Evolutionary conservation across 192 early-diverging fungal genomes (phyloP).

Genomic region (Backusella sp.): DNA sequence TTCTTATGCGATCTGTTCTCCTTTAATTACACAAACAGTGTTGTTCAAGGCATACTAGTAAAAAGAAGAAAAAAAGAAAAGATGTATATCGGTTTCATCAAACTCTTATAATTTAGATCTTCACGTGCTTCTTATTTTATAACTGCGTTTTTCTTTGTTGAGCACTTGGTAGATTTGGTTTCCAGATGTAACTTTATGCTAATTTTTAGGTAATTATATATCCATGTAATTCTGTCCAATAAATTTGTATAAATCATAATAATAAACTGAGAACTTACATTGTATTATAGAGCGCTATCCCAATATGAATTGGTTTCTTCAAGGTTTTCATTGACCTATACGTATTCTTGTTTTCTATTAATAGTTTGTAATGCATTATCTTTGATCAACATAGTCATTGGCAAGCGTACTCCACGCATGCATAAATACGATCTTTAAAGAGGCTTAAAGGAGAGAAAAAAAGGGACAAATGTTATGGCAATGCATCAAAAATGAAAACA

Average conservation of each 20-base stretch:
- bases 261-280: too few relatives aligned
- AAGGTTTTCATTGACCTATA: neutral
- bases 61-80: neutral
- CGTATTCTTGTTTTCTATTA: neutral
- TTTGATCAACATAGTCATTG: too few relatives aligned
- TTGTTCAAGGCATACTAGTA: neutral
- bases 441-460: neutral
- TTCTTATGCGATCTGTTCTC: too few relatives aligned
- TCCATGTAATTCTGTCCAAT: too few relatives aligned
- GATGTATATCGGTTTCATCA: neutral
- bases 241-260: too few relatives aligned
- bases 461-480: neutral
- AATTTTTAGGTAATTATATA: neutral
- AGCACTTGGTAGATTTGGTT: neutral
- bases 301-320: neutral
- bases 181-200: neutral
- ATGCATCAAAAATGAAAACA: neutral
- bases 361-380: neutral
- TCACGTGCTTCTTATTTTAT: neutral
- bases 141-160: neutral
- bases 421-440: neutral
- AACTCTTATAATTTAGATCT: neutral
- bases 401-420: neutral
- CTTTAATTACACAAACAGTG: neutral
- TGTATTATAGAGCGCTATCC: too few relatives aligned